Evolutionary conservation across 1,139 yeast species (phyloP), one percentile per base, ranked within the genome.

Genomic region (Suhomyces panamericanus): DNA sequence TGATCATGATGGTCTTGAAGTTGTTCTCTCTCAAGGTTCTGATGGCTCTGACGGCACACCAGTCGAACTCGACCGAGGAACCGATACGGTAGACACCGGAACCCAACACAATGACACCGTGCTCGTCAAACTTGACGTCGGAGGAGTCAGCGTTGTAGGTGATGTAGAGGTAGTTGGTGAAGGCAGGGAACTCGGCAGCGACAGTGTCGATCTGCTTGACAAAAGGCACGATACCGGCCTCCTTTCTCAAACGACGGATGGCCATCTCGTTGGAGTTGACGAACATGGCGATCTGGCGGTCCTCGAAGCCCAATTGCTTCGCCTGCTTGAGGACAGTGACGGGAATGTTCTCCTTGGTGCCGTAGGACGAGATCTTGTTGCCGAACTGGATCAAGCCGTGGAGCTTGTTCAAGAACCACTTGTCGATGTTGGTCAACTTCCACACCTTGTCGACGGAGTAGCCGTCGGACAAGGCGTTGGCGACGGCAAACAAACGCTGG

Each of bases 141-240:
- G 87, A 87, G 44, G 88, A 75, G 59, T 87, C 90, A 48, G 97
- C 99, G 64, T 90, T 93, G 76, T 93, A 93, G 37, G 99, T 93
- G 68, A 90, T 81, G 75, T 93, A 93, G 67, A 93, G 78, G 71
- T 93, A 93, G 75, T 93, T 93, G 63, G 99, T 93, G 73, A 70
- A 81, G 41, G 98, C 97, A 45, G 99, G 99, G 83, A 93, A 93
- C 69, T 93, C 99, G 44, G 99, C 99, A 46, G 99, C 99, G 58
- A 93, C 96, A 31, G 99, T 93, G 75, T 93, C 99, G 60, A 93
- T 93, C 73, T 91, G 96, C 70, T 93, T 93, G 55, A 91, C 98
- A 64, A 87, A 89, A 59, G 99, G 99, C 53, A 83, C 72, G 53
- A 93, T 83, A 49, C 96, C 96, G 46, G 81, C 83, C 61, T 89